Conservation (phyloP, 352 stramenopile genomes). For the Pythium scleroteichum region DNA sequence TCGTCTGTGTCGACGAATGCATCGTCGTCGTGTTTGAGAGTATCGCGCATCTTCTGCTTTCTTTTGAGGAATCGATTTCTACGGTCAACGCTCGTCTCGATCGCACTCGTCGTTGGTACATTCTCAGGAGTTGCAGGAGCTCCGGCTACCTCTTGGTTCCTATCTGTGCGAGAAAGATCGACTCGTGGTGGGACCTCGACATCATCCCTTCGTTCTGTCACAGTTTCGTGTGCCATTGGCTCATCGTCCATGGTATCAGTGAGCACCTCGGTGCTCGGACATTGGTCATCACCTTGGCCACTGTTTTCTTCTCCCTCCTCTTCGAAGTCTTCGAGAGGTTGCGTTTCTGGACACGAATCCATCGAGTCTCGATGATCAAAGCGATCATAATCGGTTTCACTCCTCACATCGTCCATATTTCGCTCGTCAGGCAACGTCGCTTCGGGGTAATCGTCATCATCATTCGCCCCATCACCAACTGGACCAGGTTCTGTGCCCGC, state of each 20-base stretch:
- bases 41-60: slow-evolving; percentile 15
- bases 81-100: not conserved
- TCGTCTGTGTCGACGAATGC: slow-evolving; percentile 24
- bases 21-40: slow-evolving; percentile 7
- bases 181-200: too few species aligned
- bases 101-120: not conserved
- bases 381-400: not conserved
- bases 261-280: slow-evolving; percentile 12
- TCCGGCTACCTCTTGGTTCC: not conserved
- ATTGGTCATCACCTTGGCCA: not conserved
- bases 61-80: slow-evolving; percentile 19
- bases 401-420: slow-evolving; percentile 8
- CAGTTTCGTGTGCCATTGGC: not conserved
- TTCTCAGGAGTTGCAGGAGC: not conserved
- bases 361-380: slow-evolving; percentile 26
- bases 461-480: not conserved
- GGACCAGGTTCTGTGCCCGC: not conserved
- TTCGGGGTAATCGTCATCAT: slow-evolving; percentile 4
- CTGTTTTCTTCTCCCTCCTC: slow-evolving; percentile 4
- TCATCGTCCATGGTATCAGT: slow-evolving; percentile 18
- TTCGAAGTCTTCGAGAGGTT: slow-evolving; percentile 44
- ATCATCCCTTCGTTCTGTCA: not conserved
- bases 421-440: slow-evolving; percentile 1
- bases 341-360: slow-evolving; percentile 42
- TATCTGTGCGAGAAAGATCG: not conserved